phyloP scores from a whole-genome alignment of 106 monocot species.

The Platanthera guangdongensis region DNA sequence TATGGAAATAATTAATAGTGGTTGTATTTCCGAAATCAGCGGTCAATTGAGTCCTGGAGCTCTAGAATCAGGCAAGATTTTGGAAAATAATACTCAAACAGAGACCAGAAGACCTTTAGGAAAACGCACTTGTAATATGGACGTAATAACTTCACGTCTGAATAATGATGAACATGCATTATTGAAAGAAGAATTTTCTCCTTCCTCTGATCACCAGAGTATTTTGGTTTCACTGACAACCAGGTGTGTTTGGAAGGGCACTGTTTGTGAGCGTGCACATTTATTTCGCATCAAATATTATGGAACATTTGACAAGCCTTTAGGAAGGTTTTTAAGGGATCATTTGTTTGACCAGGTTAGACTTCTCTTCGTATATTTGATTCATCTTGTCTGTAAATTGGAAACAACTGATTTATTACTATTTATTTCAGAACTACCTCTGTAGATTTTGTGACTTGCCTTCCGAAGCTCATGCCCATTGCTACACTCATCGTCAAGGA shows the following conservation, averaged over 20 bases:
- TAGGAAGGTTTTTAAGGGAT: slow-evolving; percentile 81
- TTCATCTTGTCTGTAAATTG: background rate
- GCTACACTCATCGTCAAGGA: slow-evolving; percentile 90
- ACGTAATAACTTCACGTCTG: slow-evolving; percentile 19
- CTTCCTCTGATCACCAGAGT: slow-evolving; percentile 83
- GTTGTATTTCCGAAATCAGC: background rate
- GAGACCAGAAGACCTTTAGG: slow-evolving; percentile 6
- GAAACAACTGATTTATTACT: background rate
- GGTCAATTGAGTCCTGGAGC: slow-evolving; percentile 7
- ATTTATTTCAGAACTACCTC: slow-evolving; percentile 42
- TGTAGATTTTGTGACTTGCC: slow-evolving; percentile 81
- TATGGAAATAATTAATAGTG: background rate
- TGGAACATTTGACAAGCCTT: slow-evolving; percentile 79
- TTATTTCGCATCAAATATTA: slow-evolving; percentile 91
- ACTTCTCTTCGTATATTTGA: slow-evolving; percentile 1
- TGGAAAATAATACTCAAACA: slow-evolving; percentile 8
- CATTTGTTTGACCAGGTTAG: slow-evolving; percentile 84
- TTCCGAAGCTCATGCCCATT: slow-evolving; percentile 88
- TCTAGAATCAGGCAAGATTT: background rate
- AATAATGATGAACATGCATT: slow-evolving; percentile 17
- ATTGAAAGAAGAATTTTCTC: slow-evolving; percentile 41
- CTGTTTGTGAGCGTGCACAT: slow-evolving; percentile 81
- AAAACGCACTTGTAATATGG: slow-evolving; percentile 11
- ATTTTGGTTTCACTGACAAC: slow-evolving; percentile 83
- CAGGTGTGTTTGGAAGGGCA: slow-evolving; percentile 90